Base-by-base conservation (phyloP, 2,329 filamentous ascomycete genomes). In the Hypoxylon sp. region DNA sequence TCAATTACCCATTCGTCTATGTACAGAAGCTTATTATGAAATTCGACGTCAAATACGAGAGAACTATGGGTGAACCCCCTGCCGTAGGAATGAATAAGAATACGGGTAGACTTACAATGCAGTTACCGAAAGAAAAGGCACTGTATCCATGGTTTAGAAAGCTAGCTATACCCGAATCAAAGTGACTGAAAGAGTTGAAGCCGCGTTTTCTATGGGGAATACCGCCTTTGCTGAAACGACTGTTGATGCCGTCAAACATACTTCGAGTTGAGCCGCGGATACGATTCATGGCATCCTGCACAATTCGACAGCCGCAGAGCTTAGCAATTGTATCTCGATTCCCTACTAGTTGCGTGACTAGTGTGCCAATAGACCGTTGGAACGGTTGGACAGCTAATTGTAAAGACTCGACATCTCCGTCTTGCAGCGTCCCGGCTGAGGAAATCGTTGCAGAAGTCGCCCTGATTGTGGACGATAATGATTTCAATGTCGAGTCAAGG, bases 221-320 rank as follows among this genome's bases (percentile, higher is more conserved):
- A 5, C 48, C 49, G 7, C 58, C 61, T 9, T 54, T 44, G 8
- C 30, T 20, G 24, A 52, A 22, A 12, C 38, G 54, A 18, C n/a
- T 64, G 22, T 61, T 66, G 8, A 68, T 66, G n/a, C 66, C 55
- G 22, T 66, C 59, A 36, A 68, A 68, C 66, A 68, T 66, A 9
- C 44, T 33, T 28, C 63, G 63, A 14, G 59, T 65, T 16, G 62
- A 61, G 32, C 60, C 45, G 26, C 59, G 59, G 51, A 68, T 58
- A 33, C 66, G 51, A 30, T 66, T 61, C 2, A 68, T 4, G 5
- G 62, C 51, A n/a, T 48, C 44, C 46, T 68, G 63, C 18, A 68
- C 38, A 4, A 28, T 14, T 4, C 63, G 66, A 40, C 66, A 68
- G n/a, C 51, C 66, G 5, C 66, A 61, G 12, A 68, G 59, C 18